Percentiles rank a stretch among this genome's conserved stretches.
Evolutionary conservation across 2,329 filamentous ascomycete genomes (phyloP).

Genomic region (Sphaerulina musiva): DNA sequence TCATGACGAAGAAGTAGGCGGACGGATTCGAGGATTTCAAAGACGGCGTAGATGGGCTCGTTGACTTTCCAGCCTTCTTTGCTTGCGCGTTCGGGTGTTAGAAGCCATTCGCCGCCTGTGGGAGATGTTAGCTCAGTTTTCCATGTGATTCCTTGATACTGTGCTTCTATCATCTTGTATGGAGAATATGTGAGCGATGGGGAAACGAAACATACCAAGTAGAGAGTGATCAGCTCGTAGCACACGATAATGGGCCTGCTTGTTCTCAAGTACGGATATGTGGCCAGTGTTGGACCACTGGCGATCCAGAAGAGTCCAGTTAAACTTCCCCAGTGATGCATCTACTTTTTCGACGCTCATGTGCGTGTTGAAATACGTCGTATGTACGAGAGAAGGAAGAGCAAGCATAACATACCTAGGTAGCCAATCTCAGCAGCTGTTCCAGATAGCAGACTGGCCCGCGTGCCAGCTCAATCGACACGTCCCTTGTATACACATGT

Average conservation of each 20-base stretch:
- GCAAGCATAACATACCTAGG: slow-evolving; percentile 48
- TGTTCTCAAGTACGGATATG: slow-evolving; percentile 78
- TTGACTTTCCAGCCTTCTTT: slow-evolving; percentile 49
- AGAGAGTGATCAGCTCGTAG: slow-evolving; percentile 93
- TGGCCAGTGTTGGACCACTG: slow-evolving; percentile 86
- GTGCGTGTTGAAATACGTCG: slow-evolving; percentile 67
- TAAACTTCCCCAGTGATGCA: slow-evolving; percentile 51
- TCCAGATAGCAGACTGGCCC: neutral
- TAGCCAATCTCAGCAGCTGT: neutral
- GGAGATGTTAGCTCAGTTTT: neutral
- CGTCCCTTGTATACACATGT: neutral
- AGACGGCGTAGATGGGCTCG: slow-evolving; percentile 93
- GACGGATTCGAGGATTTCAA: slow-evolving; percentile 88
- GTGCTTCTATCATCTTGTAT: neutral
- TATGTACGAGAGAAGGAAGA: slow-evolving; percentile 67
- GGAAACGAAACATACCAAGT: slow-evolving; percentile 38
- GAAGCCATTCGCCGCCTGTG: slow-evolving; percentile 75
- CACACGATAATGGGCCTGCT: slow-evolving; percentile 63
- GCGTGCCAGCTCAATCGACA: neutral
- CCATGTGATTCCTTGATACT: neutral
- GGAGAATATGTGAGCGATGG: neutral
- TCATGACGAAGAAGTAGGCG: slow-evolving; percentile 62
- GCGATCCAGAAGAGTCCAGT: slow-evolving; percentile 72
- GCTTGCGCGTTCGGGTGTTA: slow-evolving; percentile 40
- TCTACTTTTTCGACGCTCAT: slow-evolving; percentile 35